phyloP scores from a whole-genome alignment of 73 alveolate species.

The Blepharisma japonicum region DNA sequence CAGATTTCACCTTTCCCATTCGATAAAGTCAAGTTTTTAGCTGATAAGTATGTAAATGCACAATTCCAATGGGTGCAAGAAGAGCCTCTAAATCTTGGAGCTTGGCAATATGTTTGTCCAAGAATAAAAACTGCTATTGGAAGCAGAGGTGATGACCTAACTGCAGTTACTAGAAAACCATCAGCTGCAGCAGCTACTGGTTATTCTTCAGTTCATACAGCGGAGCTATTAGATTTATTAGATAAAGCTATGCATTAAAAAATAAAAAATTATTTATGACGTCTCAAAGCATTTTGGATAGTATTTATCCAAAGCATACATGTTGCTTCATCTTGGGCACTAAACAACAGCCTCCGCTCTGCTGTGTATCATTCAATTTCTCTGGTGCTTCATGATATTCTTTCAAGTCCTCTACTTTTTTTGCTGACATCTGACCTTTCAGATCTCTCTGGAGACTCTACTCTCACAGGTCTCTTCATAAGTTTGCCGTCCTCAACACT shows the following conservation, averaged over 20 bases:
- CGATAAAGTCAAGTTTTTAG: conserved; percentile 48
- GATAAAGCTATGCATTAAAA: conserved; percentile 37
- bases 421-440: too few relatives aligned
- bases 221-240: conserved; percentile 42
- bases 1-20: conserved; percentile 81
- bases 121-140: conserved; percentile 55
- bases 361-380: conserved; percentile 25
- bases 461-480: conserved; percentile 25
- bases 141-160: conserved; percentile 18
- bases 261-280: too few relatives aligned
- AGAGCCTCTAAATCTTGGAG: conserved; percentile 77
- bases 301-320: too few relatives aligned
- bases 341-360: conserved; percentile 8
- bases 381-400: conserved; percentile 8
- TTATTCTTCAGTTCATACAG: conserved; percentile 55
- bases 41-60: conserved; percentile 49
- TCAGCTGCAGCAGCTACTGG: conserved; percentile 74
- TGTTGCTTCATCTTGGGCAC: neutral
- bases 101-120: conserved; percentile 64
- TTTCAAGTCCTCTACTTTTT: too few relatives aligned
- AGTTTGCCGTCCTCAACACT: conserved; percentile 7
- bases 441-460: neutral
- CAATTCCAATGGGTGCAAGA: conserved; percentile 66
- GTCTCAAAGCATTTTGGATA: too few relatives aligned
- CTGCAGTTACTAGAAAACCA: conserved; percentile 52